These are phyloP conservation scores for Tylopilus sp. DNA, from an alignment of 1,284 basidiomycete species.

Conservation along the genomic window DNA sequence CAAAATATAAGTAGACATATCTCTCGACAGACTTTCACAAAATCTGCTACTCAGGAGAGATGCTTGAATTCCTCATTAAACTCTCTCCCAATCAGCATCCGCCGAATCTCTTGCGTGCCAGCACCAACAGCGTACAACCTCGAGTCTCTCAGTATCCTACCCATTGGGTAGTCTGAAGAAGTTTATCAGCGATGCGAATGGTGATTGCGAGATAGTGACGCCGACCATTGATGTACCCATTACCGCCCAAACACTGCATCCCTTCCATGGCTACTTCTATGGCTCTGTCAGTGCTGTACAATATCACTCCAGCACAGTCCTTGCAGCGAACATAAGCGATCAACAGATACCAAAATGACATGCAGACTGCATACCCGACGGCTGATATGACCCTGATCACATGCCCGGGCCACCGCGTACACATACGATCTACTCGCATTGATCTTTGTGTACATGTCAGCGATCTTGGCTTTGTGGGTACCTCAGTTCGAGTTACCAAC, in stretches of 20 bases:
- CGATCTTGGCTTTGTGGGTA: slow-evolving; percentile 57
- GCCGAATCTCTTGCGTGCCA: slow-evolving; percentile 85
- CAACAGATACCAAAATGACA: slow-evolving; percentile 11
- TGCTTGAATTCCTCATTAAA: slow-evolving; percentile 70
- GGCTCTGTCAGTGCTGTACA: slow-evolving; percentile 86
- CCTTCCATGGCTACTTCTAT: slow-evolving; percentile 88
- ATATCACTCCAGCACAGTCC: slow-evolving; percentile 90
- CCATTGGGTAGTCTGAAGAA: slow-evolving; percentile 75
- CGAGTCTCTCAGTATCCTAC: slow-evolving; percentile 79
- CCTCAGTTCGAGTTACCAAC: background rate
- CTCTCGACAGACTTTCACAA: background rate
- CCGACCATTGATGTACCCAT: slow-evolving; percentile 87
- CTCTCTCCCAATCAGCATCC: slow-evolving; percentile 86
- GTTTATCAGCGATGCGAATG: background rate
- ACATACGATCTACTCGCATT: slow-evolving; percentile 87
- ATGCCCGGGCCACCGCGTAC: slow-evolving; percentile 87
- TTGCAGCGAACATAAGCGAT: slow-evolving; percentile 31
- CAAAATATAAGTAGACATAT: background rate
- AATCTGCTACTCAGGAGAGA: background rate
- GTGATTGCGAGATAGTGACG: background rate
- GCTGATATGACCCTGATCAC: slow-evolving; percentile 78
- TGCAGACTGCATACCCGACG: slow-evolving; percentile 53
- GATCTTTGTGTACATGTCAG: slow-evolving; percentile 95
- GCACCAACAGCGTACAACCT: slow-evolving; percentile 87
- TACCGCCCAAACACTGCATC: slow-evolving; percentile 89